Evolutionary conservation across 2,329 filamentous ascomycete species (phyloP).

Genomic region (Gnomoniopsis sp.): DNA sequence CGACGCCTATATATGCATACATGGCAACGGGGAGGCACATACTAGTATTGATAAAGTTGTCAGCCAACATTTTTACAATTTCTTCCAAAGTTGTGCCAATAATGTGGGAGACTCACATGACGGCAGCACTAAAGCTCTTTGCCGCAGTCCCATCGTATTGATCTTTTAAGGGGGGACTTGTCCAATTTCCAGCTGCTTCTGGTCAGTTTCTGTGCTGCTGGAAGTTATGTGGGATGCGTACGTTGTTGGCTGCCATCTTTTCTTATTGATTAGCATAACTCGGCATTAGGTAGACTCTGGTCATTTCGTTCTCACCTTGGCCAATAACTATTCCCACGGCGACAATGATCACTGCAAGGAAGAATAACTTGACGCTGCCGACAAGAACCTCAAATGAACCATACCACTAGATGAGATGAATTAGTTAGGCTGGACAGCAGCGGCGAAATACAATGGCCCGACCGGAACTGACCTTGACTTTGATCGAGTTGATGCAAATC

Average conservation of each 20-base stretch:
- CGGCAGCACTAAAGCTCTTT: constrained; percentile 22
- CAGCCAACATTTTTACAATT: no score
- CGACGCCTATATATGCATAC: constrained; percentile 32
- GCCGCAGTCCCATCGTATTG: constrained; percentile 22
- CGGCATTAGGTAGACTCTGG: no score
- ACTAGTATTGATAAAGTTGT: constrained; percentile 16
- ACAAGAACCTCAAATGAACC: constrained; percentile 26
- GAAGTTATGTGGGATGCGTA: background rate
- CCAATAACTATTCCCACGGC: constrained; percentile 22
- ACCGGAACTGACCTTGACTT: constrained; percentile 21
- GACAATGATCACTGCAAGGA: constrained; percentile 21
- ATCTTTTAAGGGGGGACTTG: no score
- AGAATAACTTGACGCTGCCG: constrained; percentile 24
- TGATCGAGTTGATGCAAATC: constrained; percentile 22
- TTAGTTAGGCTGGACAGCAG: background rate
- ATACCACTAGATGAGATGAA: constrained; percentile 22
- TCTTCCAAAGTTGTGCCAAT: no score
- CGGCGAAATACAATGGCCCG: background rate
- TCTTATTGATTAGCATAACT: background rate
- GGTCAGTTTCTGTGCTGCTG: background rate
- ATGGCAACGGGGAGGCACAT: constrained; percentile 29
- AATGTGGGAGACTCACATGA: constrained; percentile 21
- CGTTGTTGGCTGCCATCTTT: no score
- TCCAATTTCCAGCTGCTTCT: background rate
- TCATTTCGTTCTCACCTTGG: constrained; percentile 11